These are phyloP conservation scores for Solanum tarijense DNA, from an alignment of 257 asterid species.

Conservation along the genomic window DNA sequence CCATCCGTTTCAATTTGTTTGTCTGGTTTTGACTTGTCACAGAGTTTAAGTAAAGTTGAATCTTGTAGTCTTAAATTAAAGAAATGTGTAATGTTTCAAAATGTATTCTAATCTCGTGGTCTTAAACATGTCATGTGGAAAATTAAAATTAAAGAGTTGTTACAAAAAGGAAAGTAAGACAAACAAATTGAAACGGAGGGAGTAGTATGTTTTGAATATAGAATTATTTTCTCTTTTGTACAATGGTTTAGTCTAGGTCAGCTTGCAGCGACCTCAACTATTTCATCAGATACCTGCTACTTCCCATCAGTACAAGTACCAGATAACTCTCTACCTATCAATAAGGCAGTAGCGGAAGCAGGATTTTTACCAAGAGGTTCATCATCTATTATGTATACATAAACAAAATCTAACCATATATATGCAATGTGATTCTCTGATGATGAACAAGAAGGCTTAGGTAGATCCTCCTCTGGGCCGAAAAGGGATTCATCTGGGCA, in stretches of 20 bases:
- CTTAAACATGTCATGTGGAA: background rate
- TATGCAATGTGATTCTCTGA: background rate
- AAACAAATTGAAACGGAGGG: background rate
- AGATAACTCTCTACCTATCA: background rate
- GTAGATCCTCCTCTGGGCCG: background rate
- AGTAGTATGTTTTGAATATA: background rate
- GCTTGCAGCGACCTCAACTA: background rate
- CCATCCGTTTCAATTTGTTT: background rate
- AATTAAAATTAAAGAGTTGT: too few relatives aligned
- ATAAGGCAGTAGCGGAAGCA: background rate
- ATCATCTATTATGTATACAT: background rate
- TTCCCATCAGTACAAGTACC: background rate
- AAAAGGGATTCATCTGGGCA: background rate
- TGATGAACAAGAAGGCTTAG: background rate
- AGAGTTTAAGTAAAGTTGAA: background rate
- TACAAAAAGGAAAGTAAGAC: background rate
- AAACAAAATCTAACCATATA: background rate
- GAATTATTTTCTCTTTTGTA: background rate
- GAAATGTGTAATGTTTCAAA: background rate
- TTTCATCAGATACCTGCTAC: background rate
- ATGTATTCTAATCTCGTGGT: background rate
- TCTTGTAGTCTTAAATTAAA: background rate
- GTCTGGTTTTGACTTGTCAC: background rate
- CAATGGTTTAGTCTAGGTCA: background rate
- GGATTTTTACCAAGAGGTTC: background rate